Base-by-base conservation (phyloP, 108 stramenopile genomes). In the Epithemia pelagica region DNA sequence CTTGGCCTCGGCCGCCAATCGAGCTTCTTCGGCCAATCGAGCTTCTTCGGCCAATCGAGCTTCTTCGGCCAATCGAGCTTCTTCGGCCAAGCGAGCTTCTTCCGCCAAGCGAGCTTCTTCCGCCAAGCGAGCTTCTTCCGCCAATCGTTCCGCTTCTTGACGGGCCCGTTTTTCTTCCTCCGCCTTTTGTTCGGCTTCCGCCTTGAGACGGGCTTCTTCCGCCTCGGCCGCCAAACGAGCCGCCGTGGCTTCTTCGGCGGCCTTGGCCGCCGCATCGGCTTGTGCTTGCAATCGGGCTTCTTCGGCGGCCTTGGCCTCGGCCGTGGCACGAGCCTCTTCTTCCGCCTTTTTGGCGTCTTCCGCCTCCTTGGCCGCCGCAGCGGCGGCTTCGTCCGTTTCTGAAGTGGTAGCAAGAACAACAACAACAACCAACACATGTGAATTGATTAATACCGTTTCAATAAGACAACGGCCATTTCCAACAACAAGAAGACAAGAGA, bases 301-400 rank as follows among this genome's bases (percentile, higher is more conserved):
- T 46, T 46, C 37, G 10, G 37, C 37, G 37, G 37, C 37, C 37
- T 46, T 46, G 37, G 37, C 37, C 37, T 46, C 37, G 5, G 5
- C 37, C 15, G 5, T 15, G 10, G 37, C 37, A 5, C 15, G 5
- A 10, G 37, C 37, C 15, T 46, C 10, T 15, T 5, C 37, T 55
- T 54, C 53, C 19, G 53, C 54, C 28, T 52, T 27, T 0, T n/a
- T 52, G 0, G 22, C 65, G n/a, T 26, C 52, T 54, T 66, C 65
- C 53, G 54, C 54, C 24, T 63, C 7, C 2, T 1, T 1, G 1
- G 62, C 62, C 21, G 31, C 62, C 19, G 62, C 62, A 3, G 15
- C 65, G 2, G 37, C 37, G 15, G 37, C 37, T n/a, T n/a, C n/a
- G n/a, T n/a, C n/a, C n/a, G n/a, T n/a, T n/a, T n/a, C n/a, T n/a